A percentile compares a stretch with the other conserved stretches of the same genome.
Conservation (phyloP, 1,284 basidiomycete species). For the Irpex lacteus region DNA sequence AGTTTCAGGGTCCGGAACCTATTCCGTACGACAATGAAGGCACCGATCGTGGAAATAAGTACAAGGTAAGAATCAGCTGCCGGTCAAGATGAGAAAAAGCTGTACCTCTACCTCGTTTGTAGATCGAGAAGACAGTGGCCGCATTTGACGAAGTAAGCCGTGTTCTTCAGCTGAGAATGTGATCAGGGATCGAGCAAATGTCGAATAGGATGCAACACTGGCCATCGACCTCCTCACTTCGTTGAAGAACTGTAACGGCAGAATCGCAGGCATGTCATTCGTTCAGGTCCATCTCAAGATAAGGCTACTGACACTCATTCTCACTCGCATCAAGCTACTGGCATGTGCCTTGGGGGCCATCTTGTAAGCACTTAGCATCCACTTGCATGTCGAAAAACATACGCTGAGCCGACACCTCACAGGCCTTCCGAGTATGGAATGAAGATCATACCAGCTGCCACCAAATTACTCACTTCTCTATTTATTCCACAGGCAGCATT, state of each 20-base stretch:
- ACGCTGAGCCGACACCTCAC: not conserved
- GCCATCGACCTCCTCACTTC: slow-evolving; percentile 73
- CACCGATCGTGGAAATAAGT: slow-evolving; percentile 86
- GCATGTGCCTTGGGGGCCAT: slow-evolving; percentile 86
- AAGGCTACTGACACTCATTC: no score
- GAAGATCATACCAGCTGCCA: not conserved
- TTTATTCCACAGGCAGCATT: slow-evolving; percentile 66
- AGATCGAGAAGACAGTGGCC: slow-evolving; percentile 83
- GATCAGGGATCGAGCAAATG: not conserved
- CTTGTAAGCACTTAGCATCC: slow-evolving; percentile 42
- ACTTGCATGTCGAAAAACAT: no score
- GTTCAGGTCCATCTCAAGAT: not conserved
- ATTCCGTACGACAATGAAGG: slow-evolving; percentile 85
- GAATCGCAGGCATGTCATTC: slow-evolving; percentile 69
- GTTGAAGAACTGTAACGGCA: slow-evolving; percentile 82
- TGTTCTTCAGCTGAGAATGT: not conserved
- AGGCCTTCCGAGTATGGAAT: slow-evolving; percentile 20
- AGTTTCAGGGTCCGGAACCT: slow-evolving; percentile 84
- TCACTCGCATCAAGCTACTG: slow-evolving; percentile 51
- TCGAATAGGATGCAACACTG: slow-evolving; percentile 67
- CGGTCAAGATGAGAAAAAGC: not conserved
- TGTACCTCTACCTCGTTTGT: not conserved
- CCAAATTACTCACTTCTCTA: not conserved
- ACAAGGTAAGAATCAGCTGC: slow-evolving; percentile 56
- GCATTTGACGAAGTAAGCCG: slow-evolving; percentile 78